These are phyloP conservation scores for Senna siamea DNA, from an alignment of 306 rosid genomes.

Conservation along the genomic window DNA sequence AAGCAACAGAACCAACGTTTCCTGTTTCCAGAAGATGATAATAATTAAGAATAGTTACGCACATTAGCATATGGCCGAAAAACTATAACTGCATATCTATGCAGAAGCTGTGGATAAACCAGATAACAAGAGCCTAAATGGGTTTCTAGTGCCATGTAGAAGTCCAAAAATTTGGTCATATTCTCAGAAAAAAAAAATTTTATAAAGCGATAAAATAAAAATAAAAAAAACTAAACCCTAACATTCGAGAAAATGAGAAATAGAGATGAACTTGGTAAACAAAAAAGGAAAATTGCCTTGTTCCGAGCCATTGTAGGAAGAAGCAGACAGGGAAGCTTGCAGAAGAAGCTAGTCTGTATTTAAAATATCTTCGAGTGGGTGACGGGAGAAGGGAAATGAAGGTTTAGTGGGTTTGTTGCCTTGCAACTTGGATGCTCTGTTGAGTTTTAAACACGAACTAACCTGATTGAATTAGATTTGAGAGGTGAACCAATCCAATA, in stretches of 20 bases:
- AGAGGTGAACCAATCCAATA: too few species aligned
- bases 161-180: neutral
- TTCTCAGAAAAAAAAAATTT: neutral
- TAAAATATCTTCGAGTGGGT: neutral
- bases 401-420: too few species aligned
- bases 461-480: too few species aligned
- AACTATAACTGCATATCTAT: neutral
- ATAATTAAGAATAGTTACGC: slow-evolving; percentile 2
- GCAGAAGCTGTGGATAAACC: neutral
- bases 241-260: neutral
- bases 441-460: too few species aligned
- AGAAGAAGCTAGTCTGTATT: slow-evolving; percentile 3
- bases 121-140: neutral
- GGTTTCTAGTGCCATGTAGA: neutral
- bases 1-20: slow-evolving; percentile 72
- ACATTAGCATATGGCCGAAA: neutral
- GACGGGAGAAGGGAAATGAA: too few species aligned
- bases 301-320: slow-evolving; percentile 70
- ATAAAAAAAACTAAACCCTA: slow-evolving; percentile 43
- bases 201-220: neutral
- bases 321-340: neutral
- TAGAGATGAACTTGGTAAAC: neutral
- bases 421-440: too few species aligned
- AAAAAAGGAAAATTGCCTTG: slow-evolving; percentile 52
- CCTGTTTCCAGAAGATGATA: slow-evolving; percentile 50